These are phyloP conservation scores for Diphasiastrum complanatum DNA, from an alignment of 83 land plant genomes.

Conservation along the genomic window DNA sequence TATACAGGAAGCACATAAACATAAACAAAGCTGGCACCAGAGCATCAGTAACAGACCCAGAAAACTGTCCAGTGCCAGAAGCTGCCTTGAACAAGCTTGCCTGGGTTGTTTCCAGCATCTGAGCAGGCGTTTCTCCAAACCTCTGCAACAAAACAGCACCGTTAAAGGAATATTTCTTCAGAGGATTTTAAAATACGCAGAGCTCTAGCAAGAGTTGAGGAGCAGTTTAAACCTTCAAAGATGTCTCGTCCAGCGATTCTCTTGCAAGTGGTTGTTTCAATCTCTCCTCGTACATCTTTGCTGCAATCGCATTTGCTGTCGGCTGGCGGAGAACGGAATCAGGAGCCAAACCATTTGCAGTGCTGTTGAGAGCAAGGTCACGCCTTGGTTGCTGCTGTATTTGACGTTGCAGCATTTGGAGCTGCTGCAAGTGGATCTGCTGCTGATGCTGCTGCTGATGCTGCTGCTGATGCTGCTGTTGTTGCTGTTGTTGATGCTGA, in stretches of 20 bases:
- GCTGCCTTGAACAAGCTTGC: constrained; percentile 23
- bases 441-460: constrained; percentile 52
- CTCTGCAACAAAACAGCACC: constrained; percentile 22
- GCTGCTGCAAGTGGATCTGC: constrained; percentile 25
- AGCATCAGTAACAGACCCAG: constrained; percentile 28
- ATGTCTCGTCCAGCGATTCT: constrained; percentile 39
- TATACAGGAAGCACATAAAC: too few relatives aligned
- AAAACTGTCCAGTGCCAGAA: constrained; percentile 16
- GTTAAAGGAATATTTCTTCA: neutral
- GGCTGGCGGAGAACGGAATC: constrained; percentile 54
- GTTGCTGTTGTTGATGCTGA: constrained; percentile 49
- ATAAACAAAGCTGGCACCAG: too few relatives aligned
- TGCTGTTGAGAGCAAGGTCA: constrained; percentile 53
- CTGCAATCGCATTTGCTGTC: constrained; percentile 51
- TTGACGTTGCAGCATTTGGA: constrained; percentile 26
- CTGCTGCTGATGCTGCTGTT: constrained; percentile 39
- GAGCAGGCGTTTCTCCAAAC: constrained; percentile 28
- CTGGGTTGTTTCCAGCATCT: constrained; percentile 29
- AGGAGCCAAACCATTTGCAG: constrained; percentile 58
- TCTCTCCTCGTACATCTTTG: constrained; percentile 49
- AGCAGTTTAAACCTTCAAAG: constrained; percentile 39
- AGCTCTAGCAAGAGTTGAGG: neutral
- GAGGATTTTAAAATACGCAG: neutral
- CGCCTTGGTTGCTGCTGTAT: constrained; percentile 34
- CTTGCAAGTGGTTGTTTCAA: constrained; percentile 44